Evolutionary conservation across 2,329 filamentous ascomycete species (phyloP), one percentile per base, ranked within the genome.

Genomic region (Pseudogymnoascus sp.): DNA sequence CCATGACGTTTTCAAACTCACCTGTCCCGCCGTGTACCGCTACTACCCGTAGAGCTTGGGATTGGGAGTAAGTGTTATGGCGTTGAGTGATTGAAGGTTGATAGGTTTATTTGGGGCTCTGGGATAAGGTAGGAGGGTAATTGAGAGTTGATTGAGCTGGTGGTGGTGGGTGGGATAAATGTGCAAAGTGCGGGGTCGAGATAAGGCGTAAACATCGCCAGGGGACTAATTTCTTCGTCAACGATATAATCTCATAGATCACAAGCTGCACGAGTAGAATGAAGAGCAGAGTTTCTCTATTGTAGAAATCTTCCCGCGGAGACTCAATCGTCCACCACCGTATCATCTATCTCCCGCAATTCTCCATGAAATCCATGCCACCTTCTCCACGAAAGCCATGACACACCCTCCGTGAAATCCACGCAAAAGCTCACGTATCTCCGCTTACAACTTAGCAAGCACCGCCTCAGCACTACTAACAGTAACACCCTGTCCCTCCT

Each of bases 401-500:
- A n/a, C 37, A 8, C 16, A 42, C 12, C 4, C 9, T 5, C 38
- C 16, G 11, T 2, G 7, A 42, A 42, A 43, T 7, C 40, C 25
- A 53, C 5, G 23, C 46, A 53, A 53, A 53, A n/a, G 23, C 25
- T n/a, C 7, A 16, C 1, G 2, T 18, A 31, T 31, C 25, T 11
- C 46, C 23, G 2, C 21, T 9, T 53, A 53, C 46, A 53, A 53
- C 46, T 53, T 53, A 3, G 46, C 46, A 11, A 74, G 65, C 8
- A 73, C 69, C 63, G 72, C 69, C 63, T 73, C 71, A 16, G 72
- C 72, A 38, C 70, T 67, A 34, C 68, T 70, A 60, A 74, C 72
- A 1, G 65, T 65, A 8, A 74, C 67, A n/a, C 70, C 69, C 23
- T 66, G 65, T 46, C 28, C 42, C 16, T 65, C 68, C 78, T 90